Evolutionary conservation across 2,329 filamentous ascomycete species (phyloP), one percentile per base, ranked within the genome.

Genomic region (Sporothrix luriei): DNA sequence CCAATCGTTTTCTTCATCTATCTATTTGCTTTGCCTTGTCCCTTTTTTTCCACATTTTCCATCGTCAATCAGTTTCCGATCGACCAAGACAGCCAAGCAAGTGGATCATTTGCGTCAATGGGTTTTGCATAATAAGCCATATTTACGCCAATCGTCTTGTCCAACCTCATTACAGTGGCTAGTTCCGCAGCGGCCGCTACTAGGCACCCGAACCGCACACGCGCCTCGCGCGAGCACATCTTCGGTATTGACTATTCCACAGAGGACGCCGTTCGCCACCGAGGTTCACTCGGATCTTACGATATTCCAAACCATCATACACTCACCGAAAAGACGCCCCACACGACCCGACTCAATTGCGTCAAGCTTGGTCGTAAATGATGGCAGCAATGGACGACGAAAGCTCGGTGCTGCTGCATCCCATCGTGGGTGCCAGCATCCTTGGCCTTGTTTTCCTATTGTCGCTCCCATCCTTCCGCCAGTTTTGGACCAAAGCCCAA

Each of bases 391-490:
- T 72, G 70, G 71, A 71, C 48, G 48, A 68, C 38, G 26, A 54
- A 5, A 19, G 19, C 38, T 61, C 64, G 65, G 48, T 29, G 51
- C 54, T 71, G 49, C 59, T 71, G 59, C 68, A 62, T 43, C 61
- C 67, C n/a, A 14, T 71, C 26, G 57, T 70, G n/a, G 72, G 72
- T 13, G 72, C 70, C 40, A 68, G 65, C 48, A 64, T 68, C n/a
- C 65, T 74, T 33, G 71, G 71, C 54, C 29, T 72, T 1, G 67
- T 73, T n/a, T 11, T 55, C 21, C 49, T 74, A 26, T 67, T 75
- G 26, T 73, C 73, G 5, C 62, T 74, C 16, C 75, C 75, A 3
- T 72, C 73, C 46, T 38, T 74, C 46, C 55, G 38, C 11, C 70
- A 75, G 52, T 24, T 70, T 57, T 70, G 54, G 69, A 65, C 67